Conservation (phyloP, 306 rosid species). For the Trifolium fragiferum region DNA sequence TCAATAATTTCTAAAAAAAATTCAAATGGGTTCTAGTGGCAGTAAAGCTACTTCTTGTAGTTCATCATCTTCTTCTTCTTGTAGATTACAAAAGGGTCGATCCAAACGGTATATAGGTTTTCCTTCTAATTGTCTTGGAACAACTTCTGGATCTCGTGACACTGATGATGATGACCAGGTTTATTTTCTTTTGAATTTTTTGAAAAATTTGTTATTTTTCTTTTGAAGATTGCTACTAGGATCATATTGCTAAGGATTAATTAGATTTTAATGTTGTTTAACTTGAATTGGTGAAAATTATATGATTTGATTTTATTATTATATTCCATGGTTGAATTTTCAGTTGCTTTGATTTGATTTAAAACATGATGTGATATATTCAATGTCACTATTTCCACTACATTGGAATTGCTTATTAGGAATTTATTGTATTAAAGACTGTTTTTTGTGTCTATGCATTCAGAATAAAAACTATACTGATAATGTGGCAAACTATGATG, state of each 20-base stretch:
- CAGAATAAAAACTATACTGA: background rate
- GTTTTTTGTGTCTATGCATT: slow-evolving; percentile 21
- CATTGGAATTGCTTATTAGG: background rate
- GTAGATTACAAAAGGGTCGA: slow-evolving; percentile 55
- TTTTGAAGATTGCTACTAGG: background rate
- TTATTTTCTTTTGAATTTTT: background rate
- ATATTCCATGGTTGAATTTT: slow-evolving; percentile 20
- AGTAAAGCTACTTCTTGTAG: slow-evolving; percentile 64
- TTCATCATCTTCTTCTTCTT: slow-evolving; percentile 50
- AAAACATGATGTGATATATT: background rate
- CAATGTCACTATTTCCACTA: background rate
- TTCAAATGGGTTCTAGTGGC: slow-evolving; percentile 79
- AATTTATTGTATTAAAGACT: slow-evolving; percentile 15
- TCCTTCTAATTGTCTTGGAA: slow-evolving; percentile 76
- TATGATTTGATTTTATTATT: background rate
- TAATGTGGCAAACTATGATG: background rate
- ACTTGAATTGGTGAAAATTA: background rate
- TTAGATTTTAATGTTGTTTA: slow-evolving; percentile 3
- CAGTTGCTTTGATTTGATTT: slow-evolving; percentile 7
- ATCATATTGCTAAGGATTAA: slow-evolving; percentile 21
- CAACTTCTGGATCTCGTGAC: slow-evolving; percentile 78
- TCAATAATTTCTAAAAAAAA: background rate
- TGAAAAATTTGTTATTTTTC: background rate
- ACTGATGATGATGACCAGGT: slow-evolving; percentile 76
- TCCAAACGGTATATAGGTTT: slow-evolving; percentile 61